phyloP scores from a whole-genome alignment of 2,329 filamentous ascomycete species.

The Aspergillus luchuensis region DNA sequence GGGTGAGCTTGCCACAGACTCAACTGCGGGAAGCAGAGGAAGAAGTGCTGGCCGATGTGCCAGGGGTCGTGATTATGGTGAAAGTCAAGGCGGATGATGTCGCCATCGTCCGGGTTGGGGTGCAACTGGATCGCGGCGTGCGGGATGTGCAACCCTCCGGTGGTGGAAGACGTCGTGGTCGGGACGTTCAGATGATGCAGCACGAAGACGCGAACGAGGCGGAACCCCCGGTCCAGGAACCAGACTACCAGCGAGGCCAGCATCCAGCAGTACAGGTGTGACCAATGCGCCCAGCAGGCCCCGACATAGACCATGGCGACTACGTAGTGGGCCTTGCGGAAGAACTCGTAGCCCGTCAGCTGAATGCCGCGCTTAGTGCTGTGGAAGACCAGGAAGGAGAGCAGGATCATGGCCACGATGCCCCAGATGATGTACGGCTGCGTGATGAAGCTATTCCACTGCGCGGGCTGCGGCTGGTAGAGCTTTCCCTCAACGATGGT shows the following conservation, averaged over 20 bases:
- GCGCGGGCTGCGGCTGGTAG: slow-evolving; percentile 70
- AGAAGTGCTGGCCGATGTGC: slow-evolving; percentile 71
- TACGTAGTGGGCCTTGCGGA: slow-evolving; percentile 73
- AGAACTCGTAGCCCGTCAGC: slow-evolving; percentile 73
- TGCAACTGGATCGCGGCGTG: slow-evolving; percentile 57
- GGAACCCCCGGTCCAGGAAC: slow-evolving; percentile 63
- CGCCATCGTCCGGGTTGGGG: slow-evolving; percentile 58
- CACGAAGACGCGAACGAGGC: slow-evolving; percentile 60
- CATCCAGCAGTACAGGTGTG: slow-evolving; percentile 67
- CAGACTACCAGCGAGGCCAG: slow-evolving; percentile 67
- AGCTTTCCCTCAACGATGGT: slow-evolving; percentile 65
- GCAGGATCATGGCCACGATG: slow-evolving; percentile 65
- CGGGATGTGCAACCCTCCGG: slow-evolving; percentile 55
- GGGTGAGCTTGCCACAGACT: slow-evolving; percentile 74
- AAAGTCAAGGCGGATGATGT: slow-evolving; percentile 68
- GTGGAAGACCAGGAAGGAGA: slow-evolving; percentile 63
- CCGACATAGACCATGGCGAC: slow-evolving; percentile 74
- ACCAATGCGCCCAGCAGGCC: slow-evolving; percentile 76
- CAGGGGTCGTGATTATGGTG: slow-evolving; percentile 62
- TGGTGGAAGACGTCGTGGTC: slow-evolving; percentile 36
- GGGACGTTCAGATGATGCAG: slow-evolving; percentile 58
- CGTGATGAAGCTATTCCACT: slow-evolving; percentile 59
- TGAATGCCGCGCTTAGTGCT: slow-evolving; percentile 63
- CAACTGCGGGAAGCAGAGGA: slow-evolving; percentile 66
- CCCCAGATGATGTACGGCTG: slow-evolving; percentile 75